A percentile compares a stretch with the other conserved stretches of the same genome.
phyloP scores from a whole-genome alignment of 495 filamentous ascomycete genomes.

The Aspergillus funiculosus region DNA sequence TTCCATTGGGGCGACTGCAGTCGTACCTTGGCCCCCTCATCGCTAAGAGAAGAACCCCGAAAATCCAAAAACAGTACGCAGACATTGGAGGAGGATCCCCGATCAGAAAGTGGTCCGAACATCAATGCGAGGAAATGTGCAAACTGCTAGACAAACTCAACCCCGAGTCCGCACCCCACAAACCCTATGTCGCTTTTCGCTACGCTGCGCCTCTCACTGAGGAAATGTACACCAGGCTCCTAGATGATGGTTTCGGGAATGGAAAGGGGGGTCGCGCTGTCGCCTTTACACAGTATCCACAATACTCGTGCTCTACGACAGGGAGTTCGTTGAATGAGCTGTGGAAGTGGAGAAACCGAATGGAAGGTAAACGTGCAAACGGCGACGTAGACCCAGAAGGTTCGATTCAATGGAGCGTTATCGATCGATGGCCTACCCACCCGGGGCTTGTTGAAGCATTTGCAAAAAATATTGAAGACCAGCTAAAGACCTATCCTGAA shows the following conservation, averaged over 20 bases:
- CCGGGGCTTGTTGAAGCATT: constrained; percentile 86
- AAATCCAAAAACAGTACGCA: constrained; percentile 91
- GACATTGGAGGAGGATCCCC: constrained; percentile 95
- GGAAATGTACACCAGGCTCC: constrained; percentile 74
- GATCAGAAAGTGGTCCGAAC: constrained; percentile 95
- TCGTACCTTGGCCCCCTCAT: constrained; percentile 85
- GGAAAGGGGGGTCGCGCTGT: constrained; percentile 86
- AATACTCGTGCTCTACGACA: constrained; percentile 98
- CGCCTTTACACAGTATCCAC: constrained; percentile 97
- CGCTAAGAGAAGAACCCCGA: constrained; percentile 78
- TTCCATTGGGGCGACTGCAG: constrained; percentile 92
- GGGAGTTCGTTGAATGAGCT: constrained; percentile 94
- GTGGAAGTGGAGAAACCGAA: constrained; percentile 88
- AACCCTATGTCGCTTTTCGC: constrained; percentile 97
- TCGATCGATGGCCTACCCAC: constrained; percentile 94
- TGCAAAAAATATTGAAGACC: constrained; percentile 80
- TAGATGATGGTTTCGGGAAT: constrained; percentile 83
- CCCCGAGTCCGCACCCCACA: constrained; percentile 91
- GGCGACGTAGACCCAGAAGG: constrained; percentile 51
- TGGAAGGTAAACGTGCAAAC: constrained; percentile 67
- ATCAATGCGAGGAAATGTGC: constrained; percentile 90
- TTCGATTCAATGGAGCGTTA: constrained; percentile 90
- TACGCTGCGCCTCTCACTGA: constrained; percentile 94
- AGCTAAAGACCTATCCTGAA: constrained; percentile 73
- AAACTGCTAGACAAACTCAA: constrained; percentile 86